phyloP scores from a whole-genome alignment of 768 basidiomycete species.

The Cystofilobasidium bisporidii region DNA sequence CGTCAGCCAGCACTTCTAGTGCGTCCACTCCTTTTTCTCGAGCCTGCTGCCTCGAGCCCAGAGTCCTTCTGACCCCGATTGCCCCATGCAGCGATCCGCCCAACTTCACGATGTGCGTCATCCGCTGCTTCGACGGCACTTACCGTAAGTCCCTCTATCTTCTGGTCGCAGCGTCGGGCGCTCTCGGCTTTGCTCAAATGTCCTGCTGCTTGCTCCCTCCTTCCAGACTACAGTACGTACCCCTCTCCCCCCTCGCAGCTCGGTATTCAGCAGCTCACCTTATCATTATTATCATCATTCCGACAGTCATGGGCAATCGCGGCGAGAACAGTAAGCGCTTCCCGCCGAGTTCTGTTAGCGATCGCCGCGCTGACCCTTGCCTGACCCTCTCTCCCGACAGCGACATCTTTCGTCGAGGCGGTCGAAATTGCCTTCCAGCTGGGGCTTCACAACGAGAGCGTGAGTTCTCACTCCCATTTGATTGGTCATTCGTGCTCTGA shows the following conservation, averaged over 20 bases:
- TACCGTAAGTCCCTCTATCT: no score
- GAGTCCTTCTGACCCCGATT: not conserved
- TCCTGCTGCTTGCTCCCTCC: no score
- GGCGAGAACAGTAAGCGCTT: constrained; percentile 18
- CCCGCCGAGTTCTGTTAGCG: no score
- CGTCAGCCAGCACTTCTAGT: constrained; percentile 27
- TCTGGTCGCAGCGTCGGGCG: no score
- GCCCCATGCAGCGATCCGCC: constrained; percentile 8
- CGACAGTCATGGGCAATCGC: constrained; percentile 10
- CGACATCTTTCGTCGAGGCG: constrained; percentile 73
- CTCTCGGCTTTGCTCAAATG: not conserved
- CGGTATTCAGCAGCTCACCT: no score
- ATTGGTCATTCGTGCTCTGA: no score
- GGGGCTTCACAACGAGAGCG: constrained; percentile 69
- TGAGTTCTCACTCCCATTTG: not conserved
- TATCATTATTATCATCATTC: not conserved
- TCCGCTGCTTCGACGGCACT: constrained; percentile 17
- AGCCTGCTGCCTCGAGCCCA: no score
- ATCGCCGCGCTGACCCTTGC: no score
- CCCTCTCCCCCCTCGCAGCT: no score
- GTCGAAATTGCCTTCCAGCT: constrained; percentile 66
- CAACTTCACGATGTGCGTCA: constrained; percentile 12
- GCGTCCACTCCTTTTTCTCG: not conserved
- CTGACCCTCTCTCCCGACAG: no score
- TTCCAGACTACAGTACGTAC: not conserved